Evolutionary conservation across 2,329 filamentous ascomycete genomes (phyloP).

Genomic region (Apiospora phragmitis): DNA sequence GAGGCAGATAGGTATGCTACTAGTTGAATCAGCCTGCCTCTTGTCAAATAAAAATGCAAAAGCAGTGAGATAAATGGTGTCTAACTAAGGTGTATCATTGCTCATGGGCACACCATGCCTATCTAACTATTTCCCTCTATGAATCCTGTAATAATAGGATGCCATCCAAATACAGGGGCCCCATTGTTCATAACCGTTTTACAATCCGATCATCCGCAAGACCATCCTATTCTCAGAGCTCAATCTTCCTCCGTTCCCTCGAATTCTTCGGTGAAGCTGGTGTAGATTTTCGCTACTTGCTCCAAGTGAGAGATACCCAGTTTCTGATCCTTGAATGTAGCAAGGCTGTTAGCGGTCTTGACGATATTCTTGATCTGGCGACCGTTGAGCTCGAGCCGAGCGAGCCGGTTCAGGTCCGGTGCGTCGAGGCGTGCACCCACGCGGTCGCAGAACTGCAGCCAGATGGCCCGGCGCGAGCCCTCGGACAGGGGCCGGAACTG

Average conservation of each 20-base stretch:
- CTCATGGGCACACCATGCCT: not conserved
- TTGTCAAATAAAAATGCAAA: not conserved
- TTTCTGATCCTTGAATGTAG: slow-evolving; percentile 28
- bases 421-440: slow-evolving; percentile 24
- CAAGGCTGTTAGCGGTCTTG: slow-evolving; percentile 31
- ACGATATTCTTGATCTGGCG: slow-evolving; percentile 35
- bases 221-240: not conserved
- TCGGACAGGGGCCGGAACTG: slow-evolving; percentile 19
- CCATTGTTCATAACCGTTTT: not conserved
- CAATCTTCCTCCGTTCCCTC: not conserved
- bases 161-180: not conserved
- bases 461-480: slow-evolving; percentile 23
- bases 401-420: slow-evolving; percentile 17
- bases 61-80: not conserved
- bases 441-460: slow-evolving; percentile 27
- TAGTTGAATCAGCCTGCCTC: not conserved
- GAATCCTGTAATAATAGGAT: not conserved
- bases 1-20: not conserved
- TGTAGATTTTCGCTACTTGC: slow-evolving; percentile 31
- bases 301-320: slow-evolving; percentile 29
- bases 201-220: not conserved
- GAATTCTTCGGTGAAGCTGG: slow-evolving; percentile 23
- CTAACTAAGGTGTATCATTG: not conserved
- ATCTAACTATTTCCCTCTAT: not conserved
- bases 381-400: slow-evolving; percentile 28